phyloP scores from a whole-genome alignment of 2,329 filamentous ascomycete genomes.

The Parascedosporium putredinis region DNA sequence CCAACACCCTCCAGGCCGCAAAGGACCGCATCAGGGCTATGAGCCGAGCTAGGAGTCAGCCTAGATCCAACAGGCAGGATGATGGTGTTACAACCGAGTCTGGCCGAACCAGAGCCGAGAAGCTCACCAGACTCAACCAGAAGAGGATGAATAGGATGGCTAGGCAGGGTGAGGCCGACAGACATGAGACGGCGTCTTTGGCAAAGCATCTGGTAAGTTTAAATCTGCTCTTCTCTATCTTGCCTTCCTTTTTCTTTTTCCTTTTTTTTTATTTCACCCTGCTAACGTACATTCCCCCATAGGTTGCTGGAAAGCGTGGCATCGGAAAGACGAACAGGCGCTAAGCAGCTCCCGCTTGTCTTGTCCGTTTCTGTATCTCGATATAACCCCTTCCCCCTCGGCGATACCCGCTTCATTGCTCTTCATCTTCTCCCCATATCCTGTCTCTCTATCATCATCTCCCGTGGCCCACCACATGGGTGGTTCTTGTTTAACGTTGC shows the following conservation, averaged over 20 bases:
- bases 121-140: constrained; percentile 80
- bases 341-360: constrained; percentile 26
- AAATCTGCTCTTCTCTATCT: not conserved
- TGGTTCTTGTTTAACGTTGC: not conserved
- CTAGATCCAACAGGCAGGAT: constrained; percentile 52
- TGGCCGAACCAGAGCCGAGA: constrained; percentile 69
- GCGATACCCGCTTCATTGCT: not conserved
- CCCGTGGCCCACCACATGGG: not conserved
- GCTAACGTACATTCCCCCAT: constrained; percentile 20
- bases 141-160: constrained; percentile 99
- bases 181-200: constrained; percentile 71
- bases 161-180: constrained; percentile 90
- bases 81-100: constrained; percentile 64
- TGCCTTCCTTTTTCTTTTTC: not conserved
- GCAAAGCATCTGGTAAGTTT: constrained; percentile 80
- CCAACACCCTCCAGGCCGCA: constrained; percentile 23
- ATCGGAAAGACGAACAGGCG: constrained; percentile 79
- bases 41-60: constrained; percentile 52
- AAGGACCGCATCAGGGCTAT: constrained; percentile 58
- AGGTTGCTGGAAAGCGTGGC: constrained; percentile 84
- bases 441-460: not conserved
- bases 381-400: not conserved
- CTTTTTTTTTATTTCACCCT: constrained; percentile 10
- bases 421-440: not conserved
- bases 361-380: not conserved